Conservation (phyloP, 148 eudicot species). For the Chenopodium formosanum region DNA sequence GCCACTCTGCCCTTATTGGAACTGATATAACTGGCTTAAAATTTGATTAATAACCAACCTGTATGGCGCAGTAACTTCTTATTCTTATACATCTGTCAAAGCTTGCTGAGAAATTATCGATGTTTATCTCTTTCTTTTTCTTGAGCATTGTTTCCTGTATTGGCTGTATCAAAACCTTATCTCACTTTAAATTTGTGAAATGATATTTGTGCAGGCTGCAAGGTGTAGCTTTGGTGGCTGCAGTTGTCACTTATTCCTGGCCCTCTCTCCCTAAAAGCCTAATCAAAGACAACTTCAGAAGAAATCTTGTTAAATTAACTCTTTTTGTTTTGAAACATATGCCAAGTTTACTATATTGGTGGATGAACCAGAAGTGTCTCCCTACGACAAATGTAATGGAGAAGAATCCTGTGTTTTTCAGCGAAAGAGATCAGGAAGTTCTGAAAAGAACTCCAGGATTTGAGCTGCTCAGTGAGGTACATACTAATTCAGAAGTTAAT, state of each 20-base stretch:
- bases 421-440: slow-evolving; percentile 54
- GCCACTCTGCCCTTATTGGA: background rate
- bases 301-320: slow-evolving; percentile 41
- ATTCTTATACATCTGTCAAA: background rate
- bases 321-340: slow-evolving; percentile 41
- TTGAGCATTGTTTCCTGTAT: background rate
- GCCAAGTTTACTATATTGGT: slow-evolving; percentile 69
- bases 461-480: slow-evolving; percentile 62
- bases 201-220: slow-evolving; percentile 50
- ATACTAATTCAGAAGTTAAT: background rate
- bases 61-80: background rate
- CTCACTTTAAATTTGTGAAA: slow-evolving; percentile 4
- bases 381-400: slow-evolving; percentile 51
- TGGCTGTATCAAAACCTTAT: slow-evolving; percentile 1
- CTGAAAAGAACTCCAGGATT: slow-evolving; percentile 61
- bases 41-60: background rate
- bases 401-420: slow-evolving; percentile 52
- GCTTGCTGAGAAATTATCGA: background rate
- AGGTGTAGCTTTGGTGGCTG: slow-evolving; percentile 64
- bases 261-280: slow-evolving; percentile 54
- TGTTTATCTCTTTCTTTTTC: background rate
- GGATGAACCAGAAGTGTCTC: slow-evolving; percentile 72
- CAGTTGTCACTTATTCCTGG: slow-evolving; percentile 69
- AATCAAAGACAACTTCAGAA: slow-evolving; percentile 53
- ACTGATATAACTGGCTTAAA: background rate